phyloP scores from a whole-genome alignment of 352 stramenopile species.

The Globisporangium carolinianum region DNA sequence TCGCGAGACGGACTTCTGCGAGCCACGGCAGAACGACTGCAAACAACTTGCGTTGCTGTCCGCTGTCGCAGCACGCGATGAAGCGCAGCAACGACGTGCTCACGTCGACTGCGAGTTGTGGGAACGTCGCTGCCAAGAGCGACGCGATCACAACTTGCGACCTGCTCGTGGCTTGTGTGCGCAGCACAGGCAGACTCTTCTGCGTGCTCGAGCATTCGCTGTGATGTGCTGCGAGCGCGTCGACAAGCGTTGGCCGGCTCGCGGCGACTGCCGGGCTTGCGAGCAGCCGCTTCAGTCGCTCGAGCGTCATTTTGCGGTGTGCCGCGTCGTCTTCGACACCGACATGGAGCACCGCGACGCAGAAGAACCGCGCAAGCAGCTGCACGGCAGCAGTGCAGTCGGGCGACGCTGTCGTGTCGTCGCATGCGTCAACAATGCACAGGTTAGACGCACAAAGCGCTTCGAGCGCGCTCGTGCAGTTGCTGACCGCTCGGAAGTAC shows the following conservation, averaged over 20 bases:
- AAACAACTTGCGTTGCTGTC: constrained; percentile 48
- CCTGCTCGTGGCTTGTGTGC: constrained; percentile 20
- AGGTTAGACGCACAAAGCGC: neutral
- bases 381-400: neutral
- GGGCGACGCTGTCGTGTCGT: neutral
- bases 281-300: constrained; percentile 16
- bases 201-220: neutral
- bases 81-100: constrained; percentile 38
- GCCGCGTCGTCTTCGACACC: constrained; percentile 27
- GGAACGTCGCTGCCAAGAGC: constrained; percentile 28
- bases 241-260: constrained; percentile 11
- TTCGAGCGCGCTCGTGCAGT: constrained; percentile 6
- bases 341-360: constrained; percentile 42
- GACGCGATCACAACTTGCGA: constrained; percentile 25
- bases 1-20: constrained; percentile 24
- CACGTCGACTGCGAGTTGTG: constrained; percentile 21
- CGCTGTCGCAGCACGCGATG: constrained; percentile 22
- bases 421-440: neutral
- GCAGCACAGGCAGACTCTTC: constrained; percentile 9
- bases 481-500: constrained; percentile 25
- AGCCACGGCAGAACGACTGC: constrained; percentile 47
- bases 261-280: neutral
- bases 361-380: constrained; percentile 34
- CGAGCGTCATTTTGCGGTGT: constrained; percentile 25
- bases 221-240: constrained; percentile 16